phyloP scores from a whole-genome alignment of 1,284 basidiomycete genomes.

The Trametes pubescens region DNA sequence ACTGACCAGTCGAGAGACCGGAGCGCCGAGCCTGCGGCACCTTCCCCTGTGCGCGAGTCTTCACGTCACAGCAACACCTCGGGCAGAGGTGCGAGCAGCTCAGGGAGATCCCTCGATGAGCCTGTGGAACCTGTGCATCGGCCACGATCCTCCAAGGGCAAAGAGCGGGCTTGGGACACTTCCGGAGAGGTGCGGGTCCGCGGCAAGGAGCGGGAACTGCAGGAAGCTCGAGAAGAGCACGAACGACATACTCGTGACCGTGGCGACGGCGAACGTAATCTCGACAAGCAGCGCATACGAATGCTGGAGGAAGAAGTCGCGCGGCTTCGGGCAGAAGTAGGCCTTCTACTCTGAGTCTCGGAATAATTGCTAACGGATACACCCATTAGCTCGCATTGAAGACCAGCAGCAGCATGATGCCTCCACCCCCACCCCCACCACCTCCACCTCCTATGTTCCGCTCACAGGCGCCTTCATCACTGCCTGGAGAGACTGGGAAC shows the following conservation, averaged over 20 bases:
- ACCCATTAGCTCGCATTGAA: constrained; percentile 24
- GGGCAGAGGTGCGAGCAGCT: background rate
- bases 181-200: constrained; percentile 56
- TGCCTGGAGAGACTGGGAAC: constrained; percentile 45
- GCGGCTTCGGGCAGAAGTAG: constrained; percentile 69
- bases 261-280: constrained; percentile 52
- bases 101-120: constrained; percentile 16
- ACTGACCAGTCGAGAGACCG: background rate
- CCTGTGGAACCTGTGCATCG: constrained; percentile 7
- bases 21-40: background rate
- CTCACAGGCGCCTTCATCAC: constrained; percentile 50
- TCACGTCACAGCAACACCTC: constrained; percentile 13
- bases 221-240: constrained; percentile 60
- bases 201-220: constrained; percentile 68
- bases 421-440: constrained; percentile 34
- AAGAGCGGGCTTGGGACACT: constrained; percentile 55
- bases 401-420: constrained; percentile 25
- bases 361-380: background rate
- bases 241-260: constrained; percentile 50
- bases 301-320: constrained; percentile 73
- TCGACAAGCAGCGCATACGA: constrained; percentile 69
- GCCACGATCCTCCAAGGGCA: constrained; percentile 52
- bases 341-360: constrained; percentile 17
- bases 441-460: constrained; percentile 33
- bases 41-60: constrained; percentile 3